Conservation (phyloP, 2,329 filamentous ascomycete genomes). For the Sclerotinia spermophila region DNA sequence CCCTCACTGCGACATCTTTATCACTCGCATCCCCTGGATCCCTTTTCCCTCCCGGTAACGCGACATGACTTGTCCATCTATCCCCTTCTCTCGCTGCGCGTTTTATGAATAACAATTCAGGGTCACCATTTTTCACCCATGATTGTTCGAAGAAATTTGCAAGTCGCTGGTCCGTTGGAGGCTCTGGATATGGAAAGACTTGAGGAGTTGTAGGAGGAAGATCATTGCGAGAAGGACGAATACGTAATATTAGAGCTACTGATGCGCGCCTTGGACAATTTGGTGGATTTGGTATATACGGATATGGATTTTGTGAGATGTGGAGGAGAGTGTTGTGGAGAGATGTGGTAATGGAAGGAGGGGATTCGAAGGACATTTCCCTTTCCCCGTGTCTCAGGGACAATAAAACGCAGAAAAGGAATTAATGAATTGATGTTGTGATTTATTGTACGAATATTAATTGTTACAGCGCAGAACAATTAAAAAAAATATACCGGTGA, state of each 20-base stretch:
- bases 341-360: constrained; percentile 27
- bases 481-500: not conserved
- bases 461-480: not conserved
- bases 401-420: not conserved
- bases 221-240: constrained; percentile 55
- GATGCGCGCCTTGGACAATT: constrained; percentile 49
- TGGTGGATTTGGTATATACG: constrained; percentile 45
- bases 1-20: constrained; percentile 57
- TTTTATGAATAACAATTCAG: constrained; percentile 70
- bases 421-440: not conserved
- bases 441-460: not conserved
- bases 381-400: not conserved
- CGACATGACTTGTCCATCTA: constrained; percentile 67
- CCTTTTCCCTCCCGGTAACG: constrained; percentile 63
- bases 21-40: constrained; percentile 63
- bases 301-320: constrained; percentile 45
- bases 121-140: constrained; percentile 63
- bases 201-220: constrained; percentile 42
- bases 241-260: constrained; percentile 60
- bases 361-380: constrained; percentile 19
- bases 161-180: constrained; percentile 27
- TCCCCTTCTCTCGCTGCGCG: constrained; percentile 61
- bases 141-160: constrained; percentile 58
- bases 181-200: constrained; percentile 21
- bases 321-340: constrained; percentile 31